Conservation (phyloP, 495 filamentous ascomycete genomes). For the Trichoderma parareesei region DNA sequence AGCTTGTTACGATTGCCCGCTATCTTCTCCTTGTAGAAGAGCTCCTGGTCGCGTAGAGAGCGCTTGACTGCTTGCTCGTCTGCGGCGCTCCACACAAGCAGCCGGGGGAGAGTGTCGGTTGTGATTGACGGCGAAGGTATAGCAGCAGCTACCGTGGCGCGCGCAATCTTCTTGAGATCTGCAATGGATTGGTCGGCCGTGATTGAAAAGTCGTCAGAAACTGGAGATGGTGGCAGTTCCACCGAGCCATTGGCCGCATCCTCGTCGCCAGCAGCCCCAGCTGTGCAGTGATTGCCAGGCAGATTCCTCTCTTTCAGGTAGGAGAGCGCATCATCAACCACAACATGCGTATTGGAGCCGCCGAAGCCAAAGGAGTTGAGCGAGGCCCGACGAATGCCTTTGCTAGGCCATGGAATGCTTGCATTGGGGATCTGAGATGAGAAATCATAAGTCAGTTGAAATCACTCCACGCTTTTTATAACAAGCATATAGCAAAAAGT, state of each 20-base stretch:
- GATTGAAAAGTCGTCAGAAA: neutral
- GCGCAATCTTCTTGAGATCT: neutral
- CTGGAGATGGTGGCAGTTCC: neutral
- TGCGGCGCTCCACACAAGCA: conserved; percentile 25
- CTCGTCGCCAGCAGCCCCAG: neutral
- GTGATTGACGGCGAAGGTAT: neutral
- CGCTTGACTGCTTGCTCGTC: conserved; percentile 23
- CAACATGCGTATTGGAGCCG: conserved; percentile 48
- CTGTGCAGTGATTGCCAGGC: conserved; percentile 21
- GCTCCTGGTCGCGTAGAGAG: conserved; percentile 13
- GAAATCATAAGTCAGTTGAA: neutral
- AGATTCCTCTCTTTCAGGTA: conserved; percentile 11
- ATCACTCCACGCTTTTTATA: no score
- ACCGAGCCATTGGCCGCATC: neutral
- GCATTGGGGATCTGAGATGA: conserved; percentile 20
- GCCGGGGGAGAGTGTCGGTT: neutral
- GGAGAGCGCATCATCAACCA: conserved; percentile 39
- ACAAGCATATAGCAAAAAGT: no score
- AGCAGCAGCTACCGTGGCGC: neutral
- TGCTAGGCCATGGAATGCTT: conserved; percentile 21
- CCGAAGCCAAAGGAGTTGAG: conserved; percentile 55
- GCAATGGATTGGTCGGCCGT: no score
- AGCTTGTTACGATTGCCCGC: conserved; percentile 12
- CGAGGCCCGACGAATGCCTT: conserved; percentile 32
- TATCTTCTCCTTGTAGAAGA: conserved; percentile 17